A percentile compares a stretch with the other conserved stretches of the same genome.
Evolutionary conservation across 1,284 basidiomycete species (phyloP).

Genomic region (Porodaedalea pini): DNA sequence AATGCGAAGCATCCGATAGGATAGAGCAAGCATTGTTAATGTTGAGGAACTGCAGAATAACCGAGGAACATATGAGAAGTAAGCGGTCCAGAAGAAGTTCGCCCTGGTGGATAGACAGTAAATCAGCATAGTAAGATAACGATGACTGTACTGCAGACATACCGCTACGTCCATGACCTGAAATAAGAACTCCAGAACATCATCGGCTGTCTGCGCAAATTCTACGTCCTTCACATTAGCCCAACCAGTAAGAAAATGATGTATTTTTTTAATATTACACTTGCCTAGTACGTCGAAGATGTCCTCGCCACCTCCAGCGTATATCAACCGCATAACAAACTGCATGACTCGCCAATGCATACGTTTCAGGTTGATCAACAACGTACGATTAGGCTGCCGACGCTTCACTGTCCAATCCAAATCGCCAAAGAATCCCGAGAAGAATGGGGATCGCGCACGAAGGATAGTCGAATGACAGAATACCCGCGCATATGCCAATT

Average conservation of each 20-base stretch:
- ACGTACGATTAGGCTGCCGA: constrained; percentile 50
- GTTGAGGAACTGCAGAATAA: constrained; percentile 69
- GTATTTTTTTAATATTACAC: constrained; percentile 51
- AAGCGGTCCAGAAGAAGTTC: constrained; percentile 87
- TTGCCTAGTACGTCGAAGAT: constrained; percentile 74
- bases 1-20: constrained; percentile 80
- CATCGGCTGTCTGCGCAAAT: constrained; percentile 64
- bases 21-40: constrained; percentile 80
- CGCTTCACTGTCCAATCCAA: constrained; percentile 71
- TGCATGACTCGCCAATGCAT: constrained; percentile 73
- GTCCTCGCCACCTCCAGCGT: constrained; percentile 70
- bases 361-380: constrained; percentile 73
- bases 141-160: constrained; percentile 29
- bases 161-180: constrained; percentile 85
- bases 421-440: constrained; percentile 83
- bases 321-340: constrained; percentile 77
- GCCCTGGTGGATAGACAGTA: constrained; percentile 47
- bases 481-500: constrained; percentile 69
- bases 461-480: constrained; percentile 74
- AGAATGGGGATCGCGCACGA: constrained; percentile 82
- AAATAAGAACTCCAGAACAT: constrained; percentile 84
- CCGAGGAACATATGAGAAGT: constrained; percentile 76
- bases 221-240: constrained; percentile 39
- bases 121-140: no score
- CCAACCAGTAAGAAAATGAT: constrained; percentile 5